A percentile compares a stretch with the other conserved stretches of the same genome.
Conservation (phyloP, 805 yeast species). For the Yueomyces sinensis region DNA sequence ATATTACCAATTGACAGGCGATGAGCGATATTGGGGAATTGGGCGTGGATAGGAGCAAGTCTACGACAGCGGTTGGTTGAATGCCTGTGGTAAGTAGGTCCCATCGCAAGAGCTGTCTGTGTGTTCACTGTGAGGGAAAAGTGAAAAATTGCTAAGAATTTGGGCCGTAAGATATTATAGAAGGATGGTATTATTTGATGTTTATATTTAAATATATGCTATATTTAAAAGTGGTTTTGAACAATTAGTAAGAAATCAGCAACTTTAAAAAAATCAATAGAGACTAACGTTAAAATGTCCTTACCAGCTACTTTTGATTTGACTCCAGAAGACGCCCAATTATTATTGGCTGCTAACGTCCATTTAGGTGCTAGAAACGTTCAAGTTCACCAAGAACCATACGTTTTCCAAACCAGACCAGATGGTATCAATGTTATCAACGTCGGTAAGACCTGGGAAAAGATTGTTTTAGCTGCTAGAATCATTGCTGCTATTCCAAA, state of each 20-base stretch:
- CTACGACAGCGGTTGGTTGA: no score
- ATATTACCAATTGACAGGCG: no score
- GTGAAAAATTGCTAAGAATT: no score
- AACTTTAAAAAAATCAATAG: neutral
- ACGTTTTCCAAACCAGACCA: conserved; percentile 96
- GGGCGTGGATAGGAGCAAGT: no score
- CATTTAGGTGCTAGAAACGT: conserved; percentile 99
- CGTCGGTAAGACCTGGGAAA: conserved; percentile 99
- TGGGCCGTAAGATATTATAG: no score
- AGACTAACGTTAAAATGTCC: conserved; percentile 41
- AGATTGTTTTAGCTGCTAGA: conserved; percentile 92
- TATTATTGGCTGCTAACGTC: conserved; percentile 97
- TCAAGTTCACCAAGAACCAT: conserved; percentile 95
- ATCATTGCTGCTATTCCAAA: conserved; percentile 99
- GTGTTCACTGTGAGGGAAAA: no score
- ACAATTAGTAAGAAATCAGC: neutral
- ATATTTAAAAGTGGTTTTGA: neutral
- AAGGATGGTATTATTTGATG: neutral
- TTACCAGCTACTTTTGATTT: conserved; percentile 81
- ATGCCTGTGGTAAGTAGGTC: no score
- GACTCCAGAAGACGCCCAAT: conserved; percentile 98
- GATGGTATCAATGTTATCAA: conserved; percentile 98
- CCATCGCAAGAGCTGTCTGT: no score
- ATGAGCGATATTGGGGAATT: no score
- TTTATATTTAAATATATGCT: no score